Percentiles rank a stretch among this genome's conserved stretches.
phyloP scores from a whole-genome alignment of 2,329 filamentous ascomycete genomes.

The Tolypocladium guangdongense region DNA sequence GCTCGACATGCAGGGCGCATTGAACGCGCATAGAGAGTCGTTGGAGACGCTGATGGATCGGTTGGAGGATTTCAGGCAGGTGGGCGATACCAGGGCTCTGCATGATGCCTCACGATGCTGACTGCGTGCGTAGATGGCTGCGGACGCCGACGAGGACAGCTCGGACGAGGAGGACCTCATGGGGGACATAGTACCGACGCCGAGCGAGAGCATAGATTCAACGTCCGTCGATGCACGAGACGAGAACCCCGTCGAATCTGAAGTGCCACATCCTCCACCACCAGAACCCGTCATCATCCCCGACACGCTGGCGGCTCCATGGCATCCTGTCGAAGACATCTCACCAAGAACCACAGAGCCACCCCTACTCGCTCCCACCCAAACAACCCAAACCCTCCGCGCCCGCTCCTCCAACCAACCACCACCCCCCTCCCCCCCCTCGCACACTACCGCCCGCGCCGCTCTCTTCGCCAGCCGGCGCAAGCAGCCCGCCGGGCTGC shows the following conservation, averaged over 20 bases:
- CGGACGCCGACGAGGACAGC: constrained; percentile 25
- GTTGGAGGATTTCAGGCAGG: constrained; percentile 56
- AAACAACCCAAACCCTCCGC: constrained; percentile 24
- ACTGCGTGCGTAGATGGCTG: constrained; percentile 16
- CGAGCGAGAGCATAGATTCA: constrained; percentile 40
- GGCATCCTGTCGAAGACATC: constrained; percentile 3
- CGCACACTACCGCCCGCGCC: constrained; percentile 27
- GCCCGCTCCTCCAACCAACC: constrained; percentile 15
- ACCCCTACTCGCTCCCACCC: constrained; percentile 11
- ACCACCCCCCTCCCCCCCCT: constrained; percentile 8
- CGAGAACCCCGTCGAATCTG: constrained; percentile 8
- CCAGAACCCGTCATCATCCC: background rate
- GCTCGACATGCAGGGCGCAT: constrained; percentile 49
- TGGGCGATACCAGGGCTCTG: constrained; percentile 15
- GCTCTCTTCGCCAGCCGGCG: constrained; percentile 32
- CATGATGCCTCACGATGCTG: constrained; percentile 5
- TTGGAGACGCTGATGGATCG: constrained; percentile 56
- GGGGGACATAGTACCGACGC: constrained; percentile 41
- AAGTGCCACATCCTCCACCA: constrained; percentile 6
- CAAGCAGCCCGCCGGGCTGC: constrained; percentile 20
- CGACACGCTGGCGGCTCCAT: constrained; percentile 1
- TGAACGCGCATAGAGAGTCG: constrained; percentile 53
- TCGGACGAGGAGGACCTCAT: constrained; percentile 48
- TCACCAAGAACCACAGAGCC: constrained; percentile 6
- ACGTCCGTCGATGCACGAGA: constrained; percentile 15